Conservation (phyloP, 1,284 basidiomycete species). For the Coniophora puteana region DNA sequence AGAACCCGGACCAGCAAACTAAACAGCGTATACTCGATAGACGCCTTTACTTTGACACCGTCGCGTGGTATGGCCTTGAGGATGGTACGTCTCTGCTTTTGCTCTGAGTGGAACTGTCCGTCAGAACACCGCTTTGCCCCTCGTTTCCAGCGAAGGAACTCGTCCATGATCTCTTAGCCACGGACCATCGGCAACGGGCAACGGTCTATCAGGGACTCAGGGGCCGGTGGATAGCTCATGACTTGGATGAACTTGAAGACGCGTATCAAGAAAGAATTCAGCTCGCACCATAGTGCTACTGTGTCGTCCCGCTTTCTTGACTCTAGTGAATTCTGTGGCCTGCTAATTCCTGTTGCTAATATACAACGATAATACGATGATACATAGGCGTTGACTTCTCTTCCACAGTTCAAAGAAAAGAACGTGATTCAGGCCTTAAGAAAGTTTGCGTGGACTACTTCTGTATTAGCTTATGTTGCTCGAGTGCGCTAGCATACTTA, state of each 20-base stretch:
- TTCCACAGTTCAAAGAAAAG: neutral
- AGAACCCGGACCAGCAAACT: slow-evolving; percentile 48
- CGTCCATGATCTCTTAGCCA: slow-evolving; percentile 52
- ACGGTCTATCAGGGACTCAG: slow-evolving; percentile 58
- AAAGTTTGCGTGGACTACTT: slow-evolving; percentile 72
- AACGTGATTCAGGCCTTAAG: slow-evolving; percentile 51
- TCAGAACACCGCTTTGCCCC: slow-evolving; percentile 1
- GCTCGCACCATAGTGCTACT: slow-evolving; percentile 10
- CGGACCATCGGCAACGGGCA: slow-evolving; percentile 51
- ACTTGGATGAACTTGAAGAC: slow-evolving; percentile 53
- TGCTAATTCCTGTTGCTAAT: neutral
- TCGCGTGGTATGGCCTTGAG: slow-evolving; percentile 50
- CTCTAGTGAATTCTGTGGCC: slow-evolving; percentile 10
- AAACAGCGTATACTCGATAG: slow-evolving; percentile 68
- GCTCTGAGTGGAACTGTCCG: slow-evolving; percentile 6
- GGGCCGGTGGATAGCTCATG: slow-evolving; percentile 60
- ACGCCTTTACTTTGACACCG: slow-evolving; percentile 47
- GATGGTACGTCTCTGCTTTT: slow-evolving; percentile 47
- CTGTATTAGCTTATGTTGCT: slow-evolving; percentile 3
- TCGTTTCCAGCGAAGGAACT: slow-evolving; percentile 48
- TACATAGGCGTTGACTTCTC: neutral
- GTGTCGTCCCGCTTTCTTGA: slow-evolving; percentile 9
- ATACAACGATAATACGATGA: neutral
- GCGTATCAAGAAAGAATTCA: slow-evolving; percentile 56
- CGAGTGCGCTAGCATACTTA: slow-evolving; percentile 24